phyloP scores from a whole-genome alignment of 805 yeast genomes.

The Zygoascus tannicola region DNA sequence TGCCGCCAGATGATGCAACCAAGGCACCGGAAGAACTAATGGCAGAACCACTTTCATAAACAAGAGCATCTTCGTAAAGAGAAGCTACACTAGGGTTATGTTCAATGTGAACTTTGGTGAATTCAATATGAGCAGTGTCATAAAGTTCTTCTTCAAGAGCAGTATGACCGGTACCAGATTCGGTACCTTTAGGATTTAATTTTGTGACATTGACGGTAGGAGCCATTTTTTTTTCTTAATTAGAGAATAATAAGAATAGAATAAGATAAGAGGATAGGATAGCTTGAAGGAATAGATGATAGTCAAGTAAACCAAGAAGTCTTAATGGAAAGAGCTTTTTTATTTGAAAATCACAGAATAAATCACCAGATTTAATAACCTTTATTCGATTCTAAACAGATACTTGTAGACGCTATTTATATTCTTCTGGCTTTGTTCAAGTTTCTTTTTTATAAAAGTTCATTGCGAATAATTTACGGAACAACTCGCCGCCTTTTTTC shows the following conservation, averaged over 20 bases:
- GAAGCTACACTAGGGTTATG: conserved; percentile 92
- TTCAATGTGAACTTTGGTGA: conserved; percentile 33
- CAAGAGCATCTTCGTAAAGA: conserved; percentile 86
- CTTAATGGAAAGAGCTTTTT: too few species aligned
- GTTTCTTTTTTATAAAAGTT: not conserved
- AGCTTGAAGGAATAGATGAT: too few species aligned
- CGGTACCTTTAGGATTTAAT: conserved; percentile 35
- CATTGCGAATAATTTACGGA: not conserved
- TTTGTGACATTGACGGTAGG: conserved; percentile 32
- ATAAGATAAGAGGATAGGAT: not conserved
- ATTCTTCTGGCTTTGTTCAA: not conserved
- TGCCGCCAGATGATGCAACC: conserved; percentile 89
- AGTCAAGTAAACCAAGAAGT: too few species aligned
- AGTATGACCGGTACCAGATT: conserved; percentile 25
- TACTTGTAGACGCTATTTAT: too few species aligned
- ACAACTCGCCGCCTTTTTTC: too few species aligned
- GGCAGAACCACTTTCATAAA: conserved; percentile 77
- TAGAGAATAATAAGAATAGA: not conserved
- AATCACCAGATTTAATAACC: too few species aligned
- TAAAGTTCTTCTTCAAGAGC: conserved; percentile 34
- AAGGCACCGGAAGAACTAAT: conserved; percentile 89
- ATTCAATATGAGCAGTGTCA: conserved; percentile 35
- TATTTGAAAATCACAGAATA: too few species aligned
- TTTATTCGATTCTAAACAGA: too few species aligned
- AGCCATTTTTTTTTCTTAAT: conserved; percentile 19